Conservation (phyloP, 306 rosid species). For the Quercus dentata region DNA sequence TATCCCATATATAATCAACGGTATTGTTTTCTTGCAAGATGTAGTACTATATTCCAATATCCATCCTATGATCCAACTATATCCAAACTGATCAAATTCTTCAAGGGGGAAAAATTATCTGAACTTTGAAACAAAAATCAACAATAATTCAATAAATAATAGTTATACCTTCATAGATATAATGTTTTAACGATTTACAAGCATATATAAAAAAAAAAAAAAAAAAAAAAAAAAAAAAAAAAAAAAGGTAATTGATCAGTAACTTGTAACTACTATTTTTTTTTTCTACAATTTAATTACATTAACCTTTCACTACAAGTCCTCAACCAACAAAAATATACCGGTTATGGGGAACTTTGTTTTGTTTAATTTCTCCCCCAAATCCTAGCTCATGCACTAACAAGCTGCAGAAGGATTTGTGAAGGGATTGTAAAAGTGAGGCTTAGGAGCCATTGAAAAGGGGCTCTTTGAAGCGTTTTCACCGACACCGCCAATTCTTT, state of each 20-base stretch:
- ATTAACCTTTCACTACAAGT: slow-evolving; percentile 34
- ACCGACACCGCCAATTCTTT: slow-evolving; percentile 47
- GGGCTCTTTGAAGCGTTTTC: slow-evolving; percentile 43
- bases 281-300: slow-evolving; percentile 55
- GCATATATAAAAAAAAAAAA: slow-evolving; percentile 27
- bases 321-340: slow-evolving; percentile 63
- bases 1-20: background rate
- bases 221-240: background rate
- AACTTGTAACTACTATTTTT: slow-evolving; percentile 29
- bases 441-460: slow-evolving; percentile 60
- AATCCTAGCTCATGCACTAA: slow-evolving; percentile 26
- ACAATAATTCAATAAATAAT: slow-evolving; percentile 23
- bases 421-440: slow-evolving; percentile 71
- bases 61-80: too few relatives aligned
- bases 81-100: background rate
- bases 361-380: background rate
- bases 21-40: background rate
- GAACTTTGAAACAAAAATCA: background rate
- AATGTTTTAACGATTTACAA: slow-evolving; percentile 41
- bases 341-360: slow-evolving; percentile 26
- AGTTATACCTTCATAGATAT: slow-evolving; percentile 34
- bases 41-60: background rate
- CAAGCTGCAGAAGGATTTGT: slow-evolving; percentile 90
- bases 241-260: slow-evolving; percentile 30
- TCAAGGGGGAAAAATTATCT: background rate